These are phyloP conservation scores for Arthrocladium fulminans DNA, from an alignment of 2,329 filamentous ascomycete genomes.

Conservation along the genomic window DNA sequence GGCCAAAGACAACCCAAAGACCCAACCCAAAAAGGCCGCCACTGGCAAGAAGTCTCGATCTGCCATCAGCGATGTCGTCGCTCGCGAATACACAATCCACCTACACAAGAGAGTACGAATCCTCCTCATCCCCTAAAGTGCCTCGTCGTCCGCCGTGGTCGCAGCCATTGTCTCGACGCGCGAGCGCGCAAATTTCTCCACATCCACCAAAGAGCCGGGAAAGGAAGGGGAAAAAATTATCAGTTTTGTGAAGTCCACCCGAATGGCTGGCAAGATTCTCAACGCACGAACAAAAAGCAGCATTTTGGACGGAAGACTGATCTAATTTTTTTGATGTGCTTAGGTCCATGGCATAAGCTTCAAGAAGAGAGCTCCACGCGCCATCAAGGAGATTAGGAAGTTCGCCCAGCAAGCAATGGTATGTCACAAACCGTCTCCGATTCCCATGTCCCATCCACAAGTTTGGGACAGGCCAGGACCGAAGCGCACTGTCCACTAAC, in stretches of 20 bases:
- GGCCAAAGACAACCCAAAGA: slow-evolving; percentile 23
- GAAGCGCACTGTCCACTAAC: no score
- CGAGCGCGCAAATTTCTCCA: neutral
- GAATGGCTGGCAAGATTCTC: slow-evolving; percentile 34
- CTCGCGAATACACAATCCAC: slow-evolving; percentile 99
- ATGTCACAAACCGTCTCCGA: slow-evolving; percentile 37
- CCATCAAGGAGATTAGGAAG: slow-evolving; percentile 98
- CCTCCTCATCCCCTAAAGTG: neutral
- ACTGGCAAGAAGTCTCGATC: slow-evolving; percentile 69
- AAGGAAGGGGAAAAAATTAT: slow-evolving; percentile 32
- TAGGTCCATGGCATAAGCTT: slow-evolving; percentile 95
- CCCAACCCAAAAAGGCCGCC: slow-evolving; percentile 54
- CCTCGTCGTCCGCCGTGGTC: neutral
- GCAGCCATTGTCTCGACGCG: no score
- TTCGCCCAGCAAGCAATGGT: slow-evolving; percentile 96
- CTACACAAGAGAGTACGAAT: slow-evolving; percentile 95
- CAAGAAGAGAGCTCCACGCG: slow-evolving; percentile 98
- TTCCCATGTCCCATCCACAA: slow-evolving; percentile 8
- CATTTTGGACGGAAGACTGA: slow-evolving; percentile 62
- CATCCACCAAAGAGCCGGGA: neutral
- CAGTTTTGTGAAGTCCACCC: slow-evolving; percentile 65
- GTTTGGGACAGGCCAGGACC: no score
- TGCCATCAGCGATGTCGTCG: slow-evolving; percentile 97
- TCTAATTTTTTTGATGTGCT: slow-evolving; percentile 30
- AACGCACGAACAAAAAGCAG: slow-evolving; percentile 14